These are phyloP conservation scores for Stachybotrys chlorohalonatus DNA, from an alignment of 2,329 filamentous ascomycete species.

Conservation along the genomic window DNA sequence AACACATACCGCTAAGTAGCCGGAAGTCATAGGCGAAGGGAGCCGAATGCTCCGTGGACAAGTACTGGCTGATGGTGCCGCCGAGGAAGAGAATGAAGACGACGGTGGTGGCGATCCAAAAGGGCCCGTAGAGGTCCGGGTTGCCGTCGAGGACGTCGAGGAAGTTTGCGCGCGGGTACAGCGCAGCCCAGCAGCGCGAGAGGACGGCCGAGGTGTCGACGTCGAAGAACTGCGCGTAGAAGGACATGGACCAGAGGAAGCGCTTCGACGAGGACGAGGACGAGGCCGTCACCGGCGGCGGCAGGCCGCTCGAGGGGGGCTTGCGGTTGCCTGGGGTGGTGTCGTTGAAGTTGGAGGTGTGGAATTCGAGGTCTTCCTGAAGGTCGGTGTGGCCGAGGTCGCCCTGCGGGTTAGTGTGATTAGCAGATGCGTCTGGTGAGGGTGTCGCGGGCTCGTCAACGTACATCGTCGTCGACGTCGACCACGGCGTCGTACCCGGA, in stretches of 20 bases:
- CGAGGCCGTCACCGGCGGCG: constrained; percentile 46
- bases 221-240: constrained; percentile 98
- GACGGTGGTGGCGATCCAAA: constrained; percentile 98
- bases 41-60: constrained; percentile 57
- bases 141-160: constrained; percentile 96
- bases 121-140: constrained; percentile 90
- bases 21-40: constrained; percentile 89
- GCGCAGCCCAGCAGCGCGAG: constrained; percentile 75
- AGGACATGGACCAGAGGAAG: constrained; percentile 84
- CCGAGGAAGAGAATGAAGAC: constrained; percentile 92
- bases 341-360: constrained; percentile 78
- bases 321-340: constrained; percentile 40
- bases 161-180: constrained; percentile 90
- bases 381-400: constrained; percentile 97
- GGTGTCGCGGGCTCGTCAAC: neutral
- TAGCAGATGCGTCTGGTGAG: constrained; percentile 5
- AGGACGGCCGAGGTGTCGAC: constrained; percentile 90
- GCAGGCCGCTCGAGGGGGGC: constrained; percentile 41
- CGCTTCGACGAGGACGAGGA: constrained; percentile 54
- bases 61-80: constrained; percentile 88
- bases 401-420: constrained; percentile 47
- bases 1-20: constrained; percentile 63
- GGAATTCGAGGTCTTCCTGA: constrained; percentile 98
- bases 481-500: constrained; percentile 96
- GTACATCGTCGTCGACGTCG: constrained; percentile 89